Base-by-base conservation (phyloP, 345 rosid genomes). In the Crucihimalaya himalaica region DNA sequence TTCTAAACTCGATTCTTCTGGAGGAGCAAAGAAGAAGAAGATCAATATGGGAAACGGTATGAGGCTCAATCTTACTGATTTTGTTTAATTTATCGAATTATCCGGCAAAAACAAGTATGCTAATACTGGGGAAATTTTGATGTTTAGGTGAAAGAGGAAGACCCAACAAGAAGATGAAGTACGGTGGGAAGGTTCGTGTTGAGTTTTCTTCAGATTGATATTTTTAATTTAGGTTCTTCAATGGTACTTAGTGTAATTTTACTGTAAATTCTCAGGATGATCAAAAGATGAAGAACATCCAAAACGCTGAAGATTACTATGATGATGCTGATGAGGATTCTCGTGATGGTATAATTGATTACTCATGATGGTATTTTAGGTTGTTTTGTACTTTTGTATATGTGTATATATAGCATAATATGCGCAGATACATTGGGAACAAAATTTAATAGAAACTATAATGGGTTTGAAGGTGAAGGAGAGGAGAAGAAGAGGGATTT, bases 401-500 rank as follows among this genome's bases (percentile, higher is more conserved):
- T n/a, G n/a, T n/a, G n/a, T n/a, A n/a, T n/a, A n/a, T n/a, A n/a
- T n/a, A n/a, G 19, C 20, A 43, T 5, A 14, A 6, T 35, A n/a
- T n/a, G n/a, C n/a, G n/a, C n/a, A n/a, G n/a, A n/a, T n/a, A n/a
- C n/a, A n/a, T n/a, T n/a, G n/a, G n/a, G n/a, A n/a, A n/a, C n/a
- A n/a, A 6, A n/a, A 18, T 64, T 57, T 32, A 14, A 27, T 0
- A 39, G 20, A 47, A 9, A 39, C 18, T 73, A 1, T 37, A 63
- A 10, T 70, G 63, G 25, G 35, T 52, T 67, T 72, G 68, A 68
- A 76, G 90, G 81, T 27, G 96, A 84, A 20, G 83, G 68, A 16
- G 93, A 88, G 63, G 93, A 80, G 73, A 88, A 81, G 50, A 89
- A 72, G 59, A 87, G 83, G 62, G 99, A 92, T 77, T 92, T 87